Evolutionary conservation across 106 monocot species (phyloP).

Genomic region (Acorus gramineus): DNA sequence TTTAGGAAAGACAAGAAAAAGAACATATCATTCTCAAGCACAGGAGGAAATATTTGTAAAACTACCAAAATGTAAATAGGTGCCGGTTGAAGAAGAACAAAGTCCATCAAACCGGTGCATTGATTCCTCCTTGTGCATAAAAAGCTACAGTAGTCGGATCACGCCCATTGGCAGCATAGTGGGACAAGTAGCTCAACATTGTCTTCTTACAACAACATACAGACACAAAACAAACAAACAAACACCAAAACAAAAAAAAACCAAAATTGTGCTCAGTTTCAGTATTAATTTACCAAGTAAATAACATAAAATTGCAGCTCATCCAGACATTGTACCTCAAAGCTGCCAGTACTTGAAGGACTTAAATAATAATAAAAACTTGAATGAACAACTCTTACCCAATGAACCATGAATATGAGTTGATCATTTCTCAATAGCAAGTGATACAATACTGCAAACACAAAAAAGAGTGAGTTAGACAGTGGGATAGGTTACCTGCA

Average conservation of each 20-base stretch:
- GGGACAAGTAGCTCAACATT: conserved; percentile 76
- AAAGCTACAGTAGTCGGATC: conserved; percentile 70
- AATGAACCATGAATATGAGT: conserved; percentile 21
- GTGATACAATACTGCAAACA: conserved; percentile 10
- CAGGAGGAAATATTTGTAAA: conserved; percentile 36
- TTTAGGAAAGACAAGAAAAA: conserved; percentile 16
- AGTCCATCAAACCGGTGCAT: conserved; percentile 76
- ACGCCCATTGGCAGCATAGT: conserved; percentile 84
- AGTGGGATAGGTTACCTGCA: conserved; percentile 39
- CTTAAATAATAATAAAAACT: conserved; percentile 1
- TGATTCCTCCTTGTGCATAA: conserved; percentile 64
- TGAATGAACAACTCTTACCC: conserved; percentile 21
- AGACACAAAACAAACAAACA: conserved; percentile 83
- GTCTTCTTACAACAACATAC: conserved; percentile 85
- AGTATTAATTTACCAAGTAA: conserved; percentile 28
- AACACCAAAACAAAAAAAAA: conserved; percentile 85
- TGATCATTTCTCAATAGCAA: conserved; percentile 5
- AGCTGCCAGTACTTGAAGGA: not conserved
- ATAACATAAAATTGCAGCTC: conserved; percentile 16
- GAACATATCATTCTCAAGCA: conserved; percentile 21
- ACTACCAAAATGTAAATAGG: conserved; percentile 56
- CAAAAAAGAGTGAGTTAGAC: not conserved
- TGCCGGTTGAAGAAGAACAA: conserved; percentile 58
- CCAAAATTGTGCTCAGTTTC: conserved; percentile 70
- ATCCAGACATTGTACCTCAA: not conserved